A percentile compares a stretch with the other conserved stretches of the same genome.
Evolutionary conservation across 768 basidiomycete genomes (phyloP).

Genomic region (Agaricus blazei): DNA sequence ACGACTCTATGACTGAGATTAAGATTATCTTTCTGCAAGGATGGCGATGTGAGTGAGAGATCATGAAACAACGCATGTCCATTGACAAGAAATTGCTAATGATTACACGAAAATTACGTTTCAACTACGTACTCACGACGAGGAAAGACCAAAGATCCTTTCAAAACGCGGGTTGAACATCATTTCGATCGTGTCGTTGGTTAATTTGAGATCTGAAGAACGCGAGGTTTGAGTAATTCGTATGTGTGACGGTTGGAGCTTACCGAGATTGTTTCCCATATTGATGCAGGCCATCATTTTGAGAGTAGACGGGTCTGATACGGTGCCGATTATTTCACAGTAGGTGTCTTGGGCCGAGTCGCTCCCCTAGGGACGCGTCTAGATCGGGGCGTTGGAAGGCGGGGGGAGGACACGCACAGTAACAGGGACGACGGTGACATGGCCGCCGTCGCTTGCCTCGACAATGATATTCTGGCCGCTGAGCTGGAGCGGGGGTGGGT

Average conservation of each 20-base stretch:
- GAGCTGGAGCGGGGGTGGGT: constrained; percentile 1
- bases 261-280: constrained; percentile 62
- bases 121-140: too few species aligned
- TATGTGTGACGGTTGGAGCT: constrained; percentile 17
- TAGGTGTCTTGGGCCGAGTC: constrained; percentile 43
- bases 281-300: constrained; percentile 49
- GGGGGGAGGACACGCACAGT: constrained; percentile 25
- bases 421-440: constrained; percentile 44
- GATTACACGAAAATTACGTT: too few species aligned
- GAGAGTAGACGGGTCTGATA: constrained; percentile 48
- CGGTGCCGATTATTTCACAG: constrained; percentile 66
- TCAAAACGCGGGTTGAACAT: constrained; percentile 53
- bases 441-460: constrained; percentile 61
- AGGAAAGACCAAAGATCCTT: neutral
- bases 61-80: too few species aligned
- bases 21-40: too few species aligned
- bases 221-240: constrained; percentile 1
- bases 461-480: constrained; percentile 37
- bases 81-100: too few species aligned
- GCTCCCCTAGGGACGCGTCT: constrained; percentile 26
- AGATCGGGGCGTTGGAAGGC: neutral
- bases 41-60: too few species aligned
- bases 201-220: constrained; percentile 47
- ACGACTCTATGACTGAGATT: too few species aligned
- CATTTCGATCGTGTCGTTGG: constrained; percentile 56